Evolutionary conservation across 768 basidiomycete genomes (phyloP), one percentile per base, ranked within the genome.

Genomic region (Kwoniella bestiolae): DNA sequence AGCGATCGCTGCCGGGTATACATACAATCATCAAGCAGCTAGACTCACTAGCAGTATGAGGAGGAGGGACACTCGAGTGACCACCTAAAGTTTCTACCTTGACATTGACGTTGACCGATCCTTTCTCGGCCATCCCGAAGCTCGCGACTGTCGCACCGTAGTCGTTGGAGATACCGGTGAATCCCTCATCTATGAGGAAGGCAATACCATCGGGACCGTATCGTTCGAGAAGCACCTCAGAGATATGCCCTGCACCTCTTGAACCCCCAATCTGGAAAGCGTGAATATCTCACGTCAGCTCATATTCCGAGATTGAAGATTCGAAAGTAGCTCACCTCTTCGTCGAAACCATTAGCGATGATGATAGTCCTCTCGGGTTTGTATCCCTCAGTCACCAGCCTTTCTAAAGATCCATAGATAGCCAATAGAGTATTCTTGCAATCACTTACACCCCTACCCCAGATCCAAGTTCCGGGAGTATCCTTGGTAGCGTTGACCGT

Each of bases 131-230:
- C 71, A 81, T 76, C 0, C 80, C 82, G 21, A 82, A 67, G 34
- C 68, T 65, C 0, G 80, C 81, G 45, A 83, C 72, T 0, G 60
- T 60, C 0, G 60, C 45, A n/a, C 81, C 80, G 63, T 74, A 80
- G 7, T 73, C 67, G 2, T 71, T 25, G 23, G 78, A 74, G 12
- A 83, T 71, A 3, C 82, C 82, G 83, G 73, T 78, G 88, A 91
- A 86, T 34, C 94, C 93, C 83, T 97, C 94, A 74, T 97, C 94
- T 34, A 97, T 84, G 49, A 96, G 79, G 76, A 95, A 84, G 0
- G 90, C 87, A 75, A 92, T 87, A 3, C 86, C 85, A 73, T 92
- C 80, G 65, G 85, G 77, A 35, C 92, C 93, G 75, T 91, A 94
- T 16, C 83, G 84, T 2, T 84, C 70, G 51, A 86, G 77, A 31